Conservation (phyloP, 495 filamentous ascomycete genomes). For the Neurospora sp. region DNA sequence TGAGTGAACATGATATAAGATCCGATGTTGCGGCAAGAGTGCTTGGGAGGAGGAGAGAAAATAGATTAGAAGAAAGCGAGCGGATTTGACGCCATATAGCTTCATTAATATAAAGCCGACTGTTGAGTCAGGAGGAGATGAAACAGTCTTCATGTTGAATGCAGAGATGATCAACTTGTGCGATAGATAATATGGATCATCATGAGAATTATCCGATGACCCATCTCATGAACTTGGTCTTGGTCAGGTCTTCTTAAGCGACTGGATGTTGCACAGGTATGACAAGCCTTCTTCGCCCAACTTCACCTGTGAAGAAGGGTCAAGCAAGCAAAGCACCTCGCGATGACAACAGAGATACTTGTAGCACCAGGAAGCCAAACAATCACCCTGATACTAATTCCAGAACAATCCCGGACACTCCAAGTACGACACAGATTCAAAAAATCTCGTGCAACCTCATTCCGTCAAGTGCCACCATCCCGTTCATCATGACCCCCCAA, state of each 20-base stretch:
- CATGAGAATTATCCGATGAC: neutral
- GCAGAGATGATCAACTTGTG: neutral
- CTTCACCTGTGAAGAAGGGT: neutral
- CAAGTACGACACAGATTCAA: neutral
- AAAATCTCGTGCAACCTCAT: neutral
- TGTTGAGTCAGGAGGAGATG: neutral
- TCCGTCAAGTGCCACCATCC: neutral
- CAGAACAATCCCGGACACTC: neutral
- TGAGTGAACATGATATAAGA: neutral
- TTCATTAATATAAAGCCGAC: neutral
- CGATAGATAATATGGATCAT: neutral
- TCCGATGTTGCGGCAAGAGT: neutral
- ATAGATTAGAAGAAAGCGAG: neutral
- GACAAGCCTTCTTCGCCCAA: neutral
- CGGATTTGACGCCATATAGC: neutral
- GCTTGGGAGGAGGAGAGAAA: neutral
- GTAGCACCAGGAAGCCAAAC: neutral
- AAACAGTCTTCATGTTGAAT: neutral
- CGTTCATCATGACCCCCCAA: neutral
- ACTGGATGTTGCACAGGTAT: neutral
- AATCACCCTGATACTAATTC: neutral
- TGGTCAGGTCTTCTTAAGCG: neutral
- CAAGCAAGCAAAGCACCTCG: neutral
- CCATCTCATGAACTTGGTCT: neutral
- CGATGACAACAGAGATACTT: neutral